Base-by-base conservation (phyloP, 2,329 filamentous ascomycete genomes). In the Berkeleyomyces basicola region DNA sequence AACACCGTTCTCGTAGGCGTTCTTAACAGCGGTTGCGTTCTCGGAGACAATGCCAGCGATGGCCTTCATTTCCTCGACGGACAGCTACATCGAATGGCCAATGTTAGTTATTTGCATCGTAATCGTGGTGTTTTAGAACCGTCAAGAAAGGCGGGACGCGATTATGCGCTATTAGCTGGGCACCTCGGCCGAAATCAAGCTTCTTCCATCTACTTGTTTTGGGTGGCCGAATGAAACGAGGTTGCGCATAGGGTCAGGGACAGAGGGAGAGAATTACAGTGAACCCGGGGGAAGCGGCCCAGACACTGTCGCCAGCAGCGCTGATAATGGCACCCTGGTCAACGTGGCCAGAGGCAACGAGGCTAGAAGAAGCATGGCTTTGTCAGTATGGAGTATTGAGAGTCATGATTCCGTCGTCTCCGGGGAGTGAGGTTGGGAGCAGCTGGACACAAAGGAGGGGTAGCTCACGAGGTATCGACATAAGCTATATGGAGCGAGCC, bases 321-420 rank as follows among this genome's bases (percentile, higher is more conserved):
- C 87, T 90, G 79, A 93, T 84, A 73, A 96, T 90, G 72, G 88
- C 87, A 70, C 82, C 90, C 78, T 90, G 86, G 78, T 93, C 86
- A 71, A 95, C 76, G 73, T 91, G 85, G 71, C 85, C 85, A 70
- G 81, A 85, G 76, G 80, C 86, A 71, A 95, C 82, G 70, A 96
- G 83, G 82, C 90, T 95, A 71, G 68, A 66, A 67, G 67, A 63
- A 16, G 43, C 40, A 49, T 58, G 39, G 40, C 33, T 40, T 23
- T 55, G 47, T 61, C 33, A 61, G 67, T 68, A 49, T 55, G 36
- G 51, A n/a, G 10, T 37, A 37, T 55, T 16, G 31, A 37, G 61
- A 44, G 23, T 58, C 5, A 16, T n/a, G 36, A 59, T 40, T 23
- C 11, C 23, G n/a, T 47, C 43, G 33, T 51, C 9, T 58, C 55